Base-by-base conservation (phyloP, 2,329 filamentous ascomycete species). In the Hypomyces rosellus region DNA sequence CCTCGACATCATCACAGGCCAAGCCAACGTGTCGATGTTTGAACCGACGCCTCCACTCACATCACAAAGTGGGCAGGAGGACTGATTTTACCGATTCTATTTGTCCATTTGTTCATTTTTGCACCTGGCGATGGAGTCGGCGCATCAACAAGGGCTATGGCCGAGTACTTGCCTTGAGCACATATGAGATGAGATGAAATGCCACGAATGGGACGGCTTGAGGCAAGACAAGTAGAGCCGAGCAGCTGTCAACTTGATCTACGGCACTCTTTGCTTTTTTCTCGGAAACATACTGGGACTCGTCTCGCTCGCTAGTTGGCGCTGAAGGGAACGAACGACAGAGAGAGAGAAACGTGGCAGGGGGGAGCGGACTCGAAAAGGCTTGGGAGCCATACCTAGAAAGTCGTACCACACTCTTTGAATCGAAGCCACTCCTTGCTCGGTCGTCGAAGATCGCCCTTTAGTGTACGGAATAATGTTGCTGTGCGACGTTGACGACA, bases 1-100 rank as follows among this genome's bases (percentile, higher is more conserved):
- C 48, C 53, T 54, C 48, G 42, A 46, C 51, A 45, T 43, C 51
- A 54, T 55, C 53, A 52, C 37, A 39, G 25, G 25, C 25, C 25
- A 8, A 34, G 34, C 34, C 48, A 34, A 45, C 48, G 15, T 40
- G 48, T 39, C 36, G 16, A 50, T 25, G 36, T 46, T 15, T 14
- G 45, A 38, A 39, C 15, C 34, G 16, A 46, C 34, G 38, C 42
- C 46, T 30, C 39, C 50, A 45, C 34, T 20, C 47, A 20, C 40
- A 13, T 22, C 33, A 37, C 25, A 30, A 30, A 33, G 38, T 45
- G 42, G 46, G 34, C 34, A 45, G 12, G 14, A 36, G 34, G 45
- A 39, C 25, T 30, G 36, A 33, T 51, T 45, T 34, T 34, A 37
- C 42, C 33, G 48, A 45, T 36, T 20, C n/a, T 30, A 34, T 34